Percentiles rank a stretch among this genome's conserved stretches.
phyloP scores from a whole-genome alignment of 179 eudicot species.

The Carnegiea gigantea region DNA sequence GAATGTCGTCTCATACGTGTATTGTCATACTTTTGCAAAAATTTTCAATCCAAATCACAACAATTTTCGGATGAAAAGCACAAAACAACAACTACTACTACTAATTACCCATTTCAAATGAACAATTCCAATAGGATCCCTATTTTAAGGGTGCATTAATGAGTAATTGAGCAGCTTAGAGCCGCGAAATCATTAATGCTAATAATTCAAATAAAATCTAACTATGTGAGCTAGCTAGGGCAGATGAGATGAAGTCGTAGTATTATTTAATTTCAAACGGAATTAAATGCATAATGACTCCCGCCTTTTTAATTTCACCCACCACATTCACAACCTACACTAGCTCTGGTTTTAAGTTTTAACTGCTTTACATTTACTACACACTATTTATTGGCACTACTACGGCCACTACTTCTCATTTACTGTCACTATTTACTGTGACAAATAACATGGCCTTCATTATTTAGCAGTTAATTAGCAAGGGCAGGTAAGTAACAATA shows the following conservation, averaged over 20 bases:
- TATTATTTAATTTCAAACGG: background rate
- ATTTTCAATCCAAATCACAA: too few relatives aligned
- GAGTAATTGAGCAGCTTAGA: background rate
- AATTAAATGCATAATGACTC: constrained; percentile 6
- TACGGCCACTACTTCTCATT: background rate
- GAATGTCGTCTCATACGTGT: too few relatives aligned
- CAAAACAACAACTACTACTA: too few relatives aligned
- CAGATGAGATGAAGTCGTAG: background rate
- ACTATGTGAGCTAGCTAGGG: background rate
- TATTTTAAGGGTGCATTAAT: constrained; percentile 4
- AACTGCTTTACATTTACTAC: background rate
- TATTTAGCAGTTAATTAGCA: background rate
- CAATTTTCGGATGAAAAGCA: too few relatives aligned
- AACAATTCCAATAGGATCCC: background rate
- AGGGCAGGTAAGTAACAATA: background rate
- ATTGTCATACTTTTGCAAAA: too few relatives aligned
- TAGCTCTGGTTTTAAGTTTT: background rate
- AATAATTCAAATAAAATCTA: background rate
- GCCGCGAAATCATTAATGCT: constrained; percentile 4
- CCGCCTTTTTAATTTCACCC: constrained; percentile 2
- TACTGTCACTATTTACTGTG: constrained; percentile 2
- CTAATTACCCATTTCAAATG: background rate
- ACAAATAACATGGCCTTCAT: background rate
- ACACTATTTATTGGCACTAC: background rate
- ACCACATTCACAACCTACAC: background rate